A percentile compares a stretch with the other conserved stretches of the same genome.
Conservation (phyloP, 108 stramenopile genomes). For the Stephanodiscus minutulus region DNA sequence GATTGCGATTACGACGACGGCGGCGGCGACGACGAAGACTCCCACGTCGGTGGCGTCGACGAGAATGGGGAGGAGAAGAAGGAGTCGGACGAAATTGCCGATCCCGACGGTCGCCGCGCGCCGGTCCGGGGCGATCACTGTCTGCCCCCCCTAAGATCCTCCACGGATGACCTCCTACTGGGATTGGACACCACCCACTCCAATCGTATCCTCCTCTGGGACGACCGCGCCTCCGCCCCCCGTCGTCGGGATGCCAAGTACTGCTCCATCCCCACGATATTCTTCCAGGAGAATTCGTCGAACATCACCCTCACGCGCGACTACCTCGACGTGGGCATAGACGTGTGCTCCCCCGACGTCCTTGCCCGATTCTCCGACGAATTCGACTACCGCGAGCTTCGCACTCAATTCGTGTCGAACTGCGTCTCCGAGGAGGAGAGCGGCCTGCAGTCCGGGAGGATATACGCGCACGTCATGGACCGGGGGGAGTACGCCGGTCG, state of each 20-base stretch:
- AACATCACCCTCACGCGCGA: conserved; percentile 74
- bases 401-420: conserved; percentile 89
- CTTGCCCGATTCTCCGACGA: conserved; percentile 94
- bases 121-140: conserved; percentile 1
- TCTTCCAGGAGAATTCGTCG: conserved; percentile 71
- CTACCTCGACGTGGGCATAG: conserved; percentile 92
- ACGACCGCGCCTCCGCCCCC: conserved; percentile 27
- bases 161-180: conserved; percentile 80
- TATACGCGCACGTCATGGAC: conserved; percentile 80
- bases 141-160: conserved; percentile 47
- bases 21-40: not conserved
- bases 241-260: conserved; percentile 25
- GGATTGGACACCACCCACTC: conserved; percentile 71
- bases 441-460: conserved; percentile 84
- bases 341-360: conserved; percentile 97
- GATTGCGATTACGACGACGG: conserved; percentile 10
- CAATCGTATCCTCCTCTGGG: conserved; percentile 78
- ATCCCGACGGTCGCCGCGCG: not conserved
- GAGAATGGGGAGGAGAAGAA: conserved; percentile 7
- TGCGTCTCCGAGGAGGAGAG: conserved; percentile 94
- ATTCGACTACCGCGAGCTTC: conserved; percentile 94
- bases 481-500: conserved; percentile 87
- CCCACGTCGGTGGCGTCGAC: not conserved
- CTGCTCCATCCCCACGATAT: conserved; percentile 68
- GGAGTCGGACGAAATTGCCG: conserved; percentile 2